Evolutionary conservation across 768 basidiomycete species (phyloP), one percentile per base, ranked within the genome.

Genomic region (Mrakia frigida): DNA sequence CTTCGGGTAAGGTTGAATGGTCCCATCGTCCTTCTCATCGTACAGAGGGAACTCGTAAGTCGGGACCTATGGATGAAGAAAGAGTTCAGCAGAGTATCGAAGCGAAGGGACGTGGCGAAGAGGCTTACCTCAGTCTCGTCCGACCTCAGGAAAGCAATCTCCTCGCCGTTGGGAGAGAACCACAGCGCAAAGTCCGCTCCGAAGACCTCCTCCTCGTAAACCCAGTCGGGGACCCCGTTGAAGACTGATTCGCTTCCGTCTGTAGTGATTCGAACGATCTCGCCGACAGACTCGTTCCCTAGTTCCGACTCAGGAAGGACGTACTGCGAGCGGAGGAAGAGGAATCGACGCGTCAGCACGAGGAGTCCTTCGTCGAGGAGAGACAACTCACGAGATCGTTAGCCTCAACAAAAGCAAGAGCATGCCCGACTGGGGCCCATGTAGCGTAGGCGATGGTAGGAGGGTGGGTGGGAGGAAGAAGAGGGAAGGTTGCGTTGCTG

Each of bases 191-290:
- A 89, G 81, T 94, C 88, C 53, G 84, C 81, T 4, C 86, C 84
- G 80, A 94, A 91, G 33, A 98, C 89, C 82, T 97, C 94, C 81
- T 96, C 93, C 56, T 77, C 79, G 56, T 70, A 77, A 10, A 77
- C 73, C 73, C 77, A 98, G 82, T 97, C 94, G 0, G 94, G 92
- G 2, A 97, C 91, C 10, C 97, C 97, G 80, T 98, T 89, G 86
- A 98, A 97, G 23, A 95, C 86, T 0, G 91, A 90, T 0, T 88
- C 87, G 71, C 90, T 92, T 0, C 97, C 97, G 21, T 90, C 88
- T 0, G 86, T 85, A 2, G 96, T 99, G 14, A 98, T 86, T 14
- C 90, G 90, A 70, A 95, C 90, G 14, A 68, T 68, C 39, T 68
- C 65, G 16, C 65, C 74, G 6, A 74, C 41, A 80, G 77, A 13